phyloP scores from a whole-genome alignment of 345 rosid species.

The Geranium rotundifolium region DNA sequence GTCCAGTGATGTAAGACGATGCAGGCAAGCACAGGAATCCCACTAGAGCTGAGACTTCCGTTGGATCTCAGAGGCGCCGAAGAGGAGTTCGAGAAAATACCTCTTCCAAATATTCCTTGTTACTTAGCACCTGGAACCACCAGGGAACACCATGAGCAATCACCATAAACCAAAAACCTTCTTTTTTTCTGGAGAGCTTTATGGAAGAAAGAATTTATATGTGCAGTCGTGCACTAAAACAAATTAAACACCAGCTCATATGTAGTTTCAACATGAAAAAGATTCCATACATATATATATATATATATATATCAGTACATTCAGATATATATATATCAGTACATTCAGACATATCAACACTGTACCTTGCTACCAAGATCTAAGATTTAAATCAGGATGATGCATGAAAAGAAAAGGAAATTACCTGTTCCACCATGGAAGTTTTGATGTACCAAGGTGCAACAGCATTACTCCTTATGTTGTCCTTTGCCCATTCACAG shows the following conservation, averaged over 20 bases:
- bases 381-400: neutral
- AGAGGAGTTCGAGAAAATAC: constrained; percentile 50
- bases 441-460: constrained; percentile 88
- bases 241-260: neutral
- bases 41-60: constrained; percentile 31
- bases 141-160: neutral
- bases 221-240: neutral
- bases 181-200: neutral
- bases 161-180: neutral
- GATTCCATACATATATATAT: too few species aligned
- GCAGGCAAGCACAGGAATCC: constrained; percentile 26
- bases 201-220: neutral
- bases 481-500: constrained; percentile 82
- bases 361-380: neutral
- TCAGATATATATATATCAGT: too few species aligned
- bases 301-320: too few species aligned
- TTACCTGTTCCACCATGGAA: constrained; percentile 72
- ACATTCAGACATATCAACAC: too few species aligned
- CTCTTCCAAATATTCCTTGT: constrained; percentile 37
- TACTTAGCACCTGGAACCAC: constrained; percentile 26
- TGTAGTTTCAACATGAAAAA: too few species aligned
- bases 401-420: constrained; percentile 6
- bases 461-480: constrained; percentile 66
- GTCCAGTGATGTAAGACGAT: constrained; percentile 30
- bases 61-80: constrained; percentile 46